phyloP scores from a whole-genome alignment of 768 basidiomycete species.

The Russula griseocarnosa region DNA sequence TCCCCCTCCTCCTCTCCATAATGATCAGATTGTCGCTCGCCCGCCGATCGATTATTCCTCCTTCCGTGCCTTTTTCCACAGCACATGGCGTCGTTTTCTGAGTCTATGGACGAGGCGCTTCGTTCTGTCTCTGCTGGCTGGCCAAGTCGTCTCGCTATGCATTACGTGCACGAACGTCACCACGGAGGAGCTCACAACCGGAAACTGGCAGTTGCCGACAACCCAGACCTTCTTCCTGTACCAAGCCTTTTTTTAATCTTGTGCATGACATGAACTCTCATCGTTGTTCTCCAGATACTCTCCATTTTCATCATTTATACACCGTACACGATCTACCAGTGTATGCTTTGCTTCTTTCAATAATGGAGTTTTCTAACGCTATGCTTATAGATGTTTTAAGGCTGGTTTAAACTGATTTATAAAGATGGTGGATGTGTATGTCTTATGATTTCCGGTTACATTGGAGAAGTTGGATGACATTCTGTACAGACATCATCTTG shows the following conservation, averaged over 20 bases:
- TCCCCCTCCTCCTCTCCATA: not conserved
- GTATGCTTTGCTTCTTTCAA: conserved; percentile 41
- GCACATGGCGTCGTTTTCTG: conserved; percentile 56
- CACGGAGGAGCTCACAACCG: conserved; percentile 66
- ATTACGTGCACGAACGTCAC: conserved; percentile 88
- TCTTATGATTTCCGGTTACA: conserved; percentile 8
- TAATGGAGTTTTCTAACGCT: not conserved
- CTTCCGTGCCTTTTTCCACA: conserved; percentile 47
- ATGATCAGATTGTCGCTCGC: conserved; percentile 31
- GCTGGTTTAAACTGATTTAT: conserved; percentile 70
- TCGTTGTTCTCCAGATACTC: conserved; percentile 51
- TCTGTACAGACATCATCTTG: conserved; percentile 60
- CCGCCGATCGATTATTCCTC: conserved; percentile 70
- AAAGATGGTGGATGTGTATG: conserved; percentile 85
- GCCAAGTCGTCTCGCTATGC: conserved; percentile 81
- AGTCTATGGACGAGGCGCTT: conserved; percentile 80
- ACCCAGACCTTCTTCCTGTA: conserved; percentile 84
- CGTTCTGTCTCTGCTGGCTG: conserved; percentile 62
- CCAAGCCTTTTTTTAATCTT: conserved; percentile 32
- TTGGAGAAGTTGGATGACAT: conserved; percentile 5
- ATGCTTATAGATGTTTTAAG: conserved; percentile 65
- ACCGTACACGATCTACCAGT: conserved; percentile 86
- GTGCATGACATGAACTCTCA: not conserved
- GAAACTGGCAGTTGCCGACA: conserved; percentile 71
- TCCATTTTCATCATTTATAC: conserved; percentile 72